Evolutionary conservation across 2,329 filamentous ascomycete species (phyloP), one percentile per base, ranked within the genome.

Genomic region (Cytospora piceae): DNA sequence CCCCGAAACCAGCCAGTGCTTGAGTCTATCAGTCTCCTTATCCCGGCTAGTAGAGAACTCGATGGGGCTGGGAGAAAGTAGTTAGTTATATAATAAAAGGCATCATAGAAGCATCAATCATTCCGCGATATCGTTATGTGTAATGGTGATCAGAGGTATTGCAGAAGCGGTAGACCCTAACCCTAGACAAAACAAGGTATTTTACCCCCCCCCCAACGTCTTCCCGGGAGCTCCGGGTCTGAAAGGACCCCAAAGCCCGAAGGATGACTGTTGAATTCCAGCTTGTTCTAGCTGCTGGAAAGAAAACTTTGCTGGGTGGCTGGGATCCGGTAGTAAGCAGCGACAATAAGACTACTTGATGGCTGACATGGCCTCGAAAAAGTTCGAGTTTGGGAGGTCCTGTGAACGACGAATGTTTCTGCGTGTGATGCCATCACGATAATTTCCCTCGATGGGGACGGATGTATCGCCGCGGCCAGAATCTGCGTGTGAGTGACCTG

Each of bases 401-500:
- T 42, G 39, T 42, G 39, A 42, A 42, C 39, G 39, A 42, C 17
- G 17, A 42, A 42, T n/a, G 46, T 49, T 63, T 63, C 51, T 46
- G 12, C 27, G 42, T 8, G 60, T 63, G 60, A 63, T 53, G 60
- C 52, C 60, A 63, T 59, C 63, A 68, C 70, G 70, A 70, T 66
- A 71, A 72, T 69, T 70, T 67, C 20, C 59, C 71, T 70, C 62
- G 70, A 72, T 72, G 34, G 4, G 14, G 3, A 17, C 1, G 5
- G 1, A 32, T 7, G 71, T 70, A 42, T 4, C n/a, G 20, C 2
- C 7, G 3, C 15, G 1, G 27, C 42, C 1, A n/a, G 39, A 12
- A 12, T 31, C 29, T 20, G 32, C 6, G 20, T 0, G 17, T n/a
- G 8, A 22, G 53, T 9, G 12, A 70, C 70, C 22, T 62, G 6